Base-by-base conservation (phyloP, 495 filamentous ascomycete species). In the Neurospora sp. region DNA sequence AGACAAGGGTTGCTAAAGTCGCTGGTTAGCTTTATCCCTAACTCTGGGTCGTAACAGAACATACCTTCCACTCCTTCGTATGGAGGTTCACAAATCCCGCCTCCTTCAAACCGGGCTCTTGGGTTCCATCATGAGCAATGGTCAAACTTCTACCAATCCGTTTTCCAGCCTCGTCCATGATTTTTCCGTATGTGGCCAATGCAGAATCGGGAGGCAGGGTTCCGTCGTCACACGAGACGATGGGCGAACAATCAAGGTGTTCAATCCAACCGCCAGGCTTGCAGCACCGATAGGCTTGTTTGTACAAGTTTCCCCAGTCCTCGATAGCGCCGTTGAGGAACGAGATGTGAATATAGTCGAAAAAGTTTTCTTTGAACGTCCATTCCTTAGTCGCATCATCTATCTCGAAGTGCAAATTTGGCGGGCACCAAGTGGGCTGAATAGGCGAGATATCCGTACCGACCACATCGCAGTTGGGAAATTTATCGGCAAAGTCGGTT, bases 261-360 rank as follows among this genome's bases (percentile, higher is more conserved):
- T 84, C 76, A 36, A 83, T 42, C 77, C 77, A 81, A 6, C 83
- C 83, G 19, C 85, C 85, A 13, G 85, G 85, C 70, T 82, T 84
- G 36, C 82, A 76, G 5, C 76, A 71, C 3, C 69, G 70, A 72
- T 78, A 83, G 8, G 75, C 77, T 62, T 86, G 75, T 34, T 73
- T 31, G 48, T 84, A 80, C 3, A 83, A 81, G 28, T 74, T 78
- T 5, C 82, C 79, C 89, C 89, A 92, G 76, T 91, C 84, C 19
- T 75, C 77, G 69, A 92, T 83, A 31, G 82, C 84, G 31, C 87
- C 88, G 70, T 85, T 84, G 54, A 91, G 77, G 17, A 84, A 81
- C 39, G 89, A 85, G 6, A 88, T 83, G 80, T 92, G 89, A 70
- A 92, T 84, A 74, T 88, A 90, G 81, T 92, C 91, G 75, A 92